Evolutionary conservation across 192 early-diverging fungal species (phyloP).

Genomic region (Linnemannia elongata): DNA sequence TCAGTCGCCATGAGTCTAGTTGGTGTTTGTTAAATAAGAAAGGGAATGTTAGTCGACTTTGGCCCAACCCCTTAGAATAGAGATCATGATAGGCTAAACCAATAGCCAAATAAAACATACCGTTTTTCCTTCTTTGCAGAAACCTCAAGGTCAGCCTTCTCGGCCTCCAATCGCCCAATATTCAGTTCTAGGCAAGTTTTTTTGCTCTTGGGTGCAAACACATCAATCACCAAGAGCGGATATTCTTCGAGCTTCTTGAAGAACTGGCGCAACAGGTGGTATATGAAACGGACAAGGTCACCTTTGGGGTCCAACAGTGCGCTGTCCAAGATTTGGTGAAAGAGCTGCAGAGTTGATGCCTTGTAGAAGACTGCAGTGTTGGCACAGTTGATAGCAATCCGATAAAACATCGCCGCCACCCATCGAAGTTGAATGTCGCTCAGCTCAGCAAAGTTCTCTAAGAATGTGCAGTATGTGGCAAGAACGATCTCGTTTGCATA

Average conservation of each 20-base stretch:
- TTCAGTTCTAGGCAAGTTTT: constrained; percentile 53
- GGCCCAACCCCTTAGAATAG: not conserved
- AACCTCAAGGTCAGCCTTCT: not conserved
- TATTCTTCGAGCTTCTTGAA: constrained; percentile 66
- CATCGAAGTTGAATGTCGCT: constrained; percentile 64
- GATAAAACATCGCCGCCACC: constrained; percentile 73
- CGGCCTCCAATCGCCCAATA: constrained; percentile 27
- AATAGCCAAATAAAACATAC: not conserved
- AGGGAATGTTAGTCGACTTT: no score
- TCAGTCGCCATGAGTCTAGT: constrained; percentile 40
- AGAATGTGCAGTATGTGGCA: constrained; percentile 64
- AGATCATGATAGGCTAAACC: not conserved
- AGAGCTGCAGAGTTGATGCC: constrained; percentile 73
- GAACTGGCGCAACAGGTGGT: constrained; percentile 66
- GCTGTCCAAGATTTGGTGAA: constrained; percentile 68
- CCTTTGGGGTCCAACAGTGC: constrained; percentile 1
- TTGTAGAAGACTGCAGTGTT: constrained; percentile 72
- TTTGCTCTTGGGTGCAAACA: constrained; percentile 63
- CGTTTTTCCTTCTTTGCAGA: constrained; percentile 43
- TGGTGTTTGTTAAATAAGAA: not conserved
- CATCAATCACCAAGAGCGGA: constrained; percentile 72
- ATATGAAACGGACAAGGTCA: constrained; percentile 70
- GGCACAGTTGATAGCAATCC: constrained; percentile 72
- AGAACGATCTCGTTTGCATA: constrained; percentile 70
- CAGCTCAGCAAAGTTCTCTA: constrained; percentile 68